These are phyloP conservation scores for Cavenderia fasciculata DNA, from an alignment of 78 protist species.

Conservation along the genomic window DNA sequence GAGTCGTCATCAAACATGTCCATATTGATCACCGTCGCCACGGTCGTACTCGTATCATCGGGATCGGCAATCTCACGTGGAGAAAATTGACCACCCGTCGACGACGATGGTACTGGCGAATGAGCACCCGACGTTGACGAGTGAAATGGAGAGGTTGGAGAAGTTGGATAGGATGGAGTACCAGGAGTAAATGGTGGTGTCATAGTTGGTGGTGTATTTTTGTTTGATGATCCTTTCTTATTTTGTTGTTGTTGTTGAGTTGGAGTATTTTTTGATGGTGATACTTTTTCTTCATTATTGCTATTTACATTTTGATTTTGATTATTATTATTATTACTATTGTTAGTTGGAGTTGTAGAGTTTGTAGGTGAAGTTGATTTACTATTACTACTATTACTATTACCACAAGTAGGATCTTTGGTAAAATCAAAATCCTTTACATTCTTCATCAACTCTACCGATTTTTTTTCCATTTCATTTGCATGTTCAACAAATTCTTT, in stretches of 20 bases:
- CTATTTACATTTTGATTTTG: background rate
- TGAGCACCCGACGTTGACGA: background rate
- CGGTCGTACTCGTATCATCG: background rate
- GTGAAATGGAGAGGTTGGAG: background rate
- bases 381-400: background rate
- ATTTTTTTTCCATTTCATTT: constrained; percentile 44
- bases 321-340: background rate
- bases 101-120: no score
- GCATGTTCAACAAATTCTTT: constrained; percentile 67
- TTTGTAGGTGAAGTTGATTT: background rate
- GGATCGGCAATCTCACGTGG: background rate
- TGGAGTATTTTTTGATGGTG: no score
- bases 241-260: background rate
- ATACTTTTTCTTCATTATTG: background rate
- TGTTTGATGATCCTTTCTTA: background rate
- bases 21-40: background rate
- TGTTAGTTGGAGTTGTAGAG: background rate
- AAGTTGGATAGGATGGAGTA: background rate
- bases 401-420: background rate
- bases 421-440: constrained; percentile 60
- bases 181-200: background rate
- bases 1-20: background rate
- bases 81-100: background rate
- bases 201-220: background rate
- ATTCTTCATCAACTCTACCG: constrained; percentile 57